These are phyloP conservation scores for Euphorbia celastroides DNA, from an alignment of 441 rosid species.

Conservation along the genomic window DNA sequence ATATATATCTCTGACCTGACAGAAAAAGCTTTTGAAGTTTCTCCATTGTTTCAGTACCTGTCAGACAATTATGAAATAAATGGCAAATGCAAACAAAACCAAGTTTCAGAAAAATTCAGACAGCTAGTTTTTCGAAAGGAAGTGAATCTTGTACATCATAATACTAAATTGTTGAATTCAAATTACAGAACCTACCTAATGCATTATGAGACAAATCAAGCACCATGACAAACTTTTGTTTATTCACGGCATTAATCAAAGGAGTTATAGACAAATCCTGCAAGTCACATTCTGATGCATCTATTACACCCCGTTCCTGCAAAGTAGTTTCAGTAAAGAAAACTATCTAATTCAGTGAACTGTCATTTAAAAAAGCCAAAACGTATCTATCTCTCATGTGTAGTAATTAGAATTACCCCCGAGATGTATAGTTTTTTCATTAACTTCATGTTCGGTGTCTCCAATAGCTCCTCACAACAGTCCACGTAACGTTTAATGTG, in stretches of 20 bases:
- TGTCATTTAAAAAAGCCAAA: too few species aligned
- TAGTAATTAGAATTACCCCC: too few species aligned
- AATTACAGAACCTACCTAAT: constrained; percentile 59
- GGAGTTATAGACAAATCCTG: constrained; percentile 93
- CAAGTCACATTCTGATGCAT: constrained; percentile 74
- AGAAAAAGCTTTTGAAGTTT: constrained; percentile 68
- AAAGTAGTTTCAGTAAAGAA: constrained; percentile 3
- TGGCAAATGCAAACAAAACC: constrained; percentile 15
- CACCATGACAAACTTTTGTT: constrained; percentile 61
- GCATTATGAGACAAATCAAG: constrained; percentile 90
- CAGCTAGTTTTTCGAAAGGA: not conserved
- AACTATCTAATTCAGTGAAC: not conserved
- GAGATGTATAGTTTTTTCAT: too few species aligned
- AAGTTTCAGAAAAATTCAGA: constrained; percentile 5
- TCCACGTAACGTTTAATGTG: constrained; percentile 80
- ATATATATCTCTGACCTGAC: constrained; percentile 76
- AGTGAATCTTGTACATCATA: constrained; percentile 2
- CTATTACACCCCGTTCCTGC: constrained; percentile 92
- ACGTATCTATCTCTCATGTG: too few species aligned
- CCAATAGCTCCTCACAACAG: constrained; percentile 61
- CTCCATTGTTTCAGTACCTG: constrained; percentile 98
- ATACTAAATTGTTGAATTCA: constrained; percentile 11
- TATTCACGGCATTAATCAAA: constrained; percentile 60
- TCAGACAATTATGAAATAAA: constrained; percentile 23
- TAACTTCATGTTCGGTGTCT: constrained; percentile 72